Evolutionary conservation across 73 alveolate species (phyloP).

Genomic region (Stentor coeruleus): DNA sequence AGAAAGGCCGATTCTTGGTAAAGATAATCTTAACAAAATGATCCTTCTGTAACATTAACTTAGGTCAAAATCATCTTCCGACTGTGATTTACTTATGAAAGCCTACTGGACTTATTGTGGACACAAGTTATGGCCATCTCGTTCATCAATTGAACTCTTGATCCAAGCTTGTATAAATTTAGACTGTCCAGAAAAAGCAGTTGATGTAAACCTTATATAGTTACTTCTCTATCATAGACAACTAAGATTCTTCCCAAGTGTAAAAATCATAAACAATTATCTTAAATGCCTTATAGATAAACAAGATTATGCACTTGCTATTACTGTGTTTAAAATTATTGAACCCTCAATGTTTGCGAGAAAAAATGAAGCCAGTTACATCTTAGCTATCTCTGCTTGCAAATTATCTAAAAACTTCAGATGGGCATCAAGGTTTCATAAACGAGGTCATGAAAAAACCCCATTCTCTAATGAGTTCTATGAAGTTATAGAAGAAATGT

Average conservation of each 20-base stretch:
- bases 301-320: not conserved
- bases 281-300: not conserved
- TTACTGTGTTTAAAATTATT: too few relatives aligned
- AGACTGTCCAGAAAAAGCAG: not conserved
- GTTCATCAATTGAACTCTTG: not conserved
- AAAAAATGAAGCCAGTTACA: not conserved
- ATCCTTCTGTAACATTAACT: not conserved
- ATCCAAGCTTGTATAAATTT: not conserved
- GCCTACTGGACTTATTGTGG: slow-evolving; percentile 4
- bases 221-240: not conserved
- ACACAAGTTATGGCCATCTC: not conserved
- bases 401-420: not conserved
- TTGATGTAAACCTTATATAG: not conserved
- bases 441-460: not conserved
- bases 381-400: not conserved
- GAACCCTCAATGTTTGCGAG: not conserved
- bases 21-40: not conserved
- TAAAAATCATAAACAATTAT: too few relatives aligned
- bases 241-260: not conserved
- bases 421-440: not conserved
- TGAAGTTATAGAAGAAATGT: not conserved
- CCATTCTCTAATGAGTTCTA: not conserved
- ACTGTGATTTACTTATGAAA: not conserved
- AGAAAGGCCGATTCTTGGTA: not conserved
- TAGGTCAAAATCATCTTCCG: not conserved